Conservation (phyloP, 2,329 filamentous ascomycete species). For the Nothophaeocryptopus gaeumannii region DNA sequence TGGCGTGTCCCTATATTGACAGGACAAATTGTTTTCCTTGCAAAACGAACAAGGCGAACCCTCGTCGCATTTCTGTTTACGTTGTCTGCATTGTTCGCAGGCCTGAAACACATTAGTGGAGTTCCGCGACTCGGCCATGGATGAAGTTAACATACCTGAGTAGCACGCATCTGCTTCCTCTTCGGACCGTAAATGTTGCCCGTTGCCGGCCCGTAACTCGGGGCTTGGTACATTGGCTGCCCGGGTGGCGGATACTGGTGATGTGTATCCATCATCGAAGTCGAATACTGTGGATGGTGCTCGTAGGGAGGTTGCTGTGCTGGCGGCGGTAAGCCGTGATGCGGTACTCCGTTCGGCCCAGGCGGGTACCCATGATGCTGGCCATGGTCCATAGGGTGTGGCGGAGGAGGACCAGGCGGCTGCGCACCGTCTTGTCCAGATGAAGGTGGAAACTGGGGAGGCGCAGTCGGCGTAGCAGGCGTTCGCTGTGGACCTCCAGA, state of each 20-base stretch:
- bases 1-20: conserved; percentile 85
- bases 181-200: conserved; percentile 25
- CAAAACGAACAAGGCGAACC: conserved; percentile 79
- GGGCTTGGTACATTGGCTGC: conserved; percentile 25
- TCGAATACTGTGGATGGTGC: conserved; percentile 25
- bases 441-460: conserved; percentile 14
- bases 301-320: conserved; percentile 27
- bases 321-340: conserved; percentile 26
- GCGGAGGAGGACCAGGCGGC: conserved; percentile 21
- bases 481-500: conserved; percentile 31
- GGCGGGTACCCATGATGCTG: conserved; percentile 33
- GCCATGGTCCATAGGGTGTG: conserved; percentile 31
- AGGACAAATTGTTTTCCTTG: conserved; percentile 78
- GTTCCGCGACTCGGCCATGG: not conserved
- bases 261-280: conserved; percentile 31
- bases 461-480: conserved; percentile 35
- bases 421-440: conserved; percentile 27
- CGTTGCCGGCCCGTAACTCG: conserved; percentile 29
- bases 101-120: conserved; percentile 55
- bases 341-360: conserved; percentile 24
- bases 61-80: conserved; percentile 92
- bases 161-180: conserved; percentile 38
- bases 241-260: conserved; percentile 27
- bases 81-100: conserved; percentile 81
- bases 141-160: conserved; percentile 29